These are phyloP conservation scores for Scedosporium boydii DNA, from an alignment of 2,329 filamentous ascomycete species.

Conservation along the genomic window DNA sequence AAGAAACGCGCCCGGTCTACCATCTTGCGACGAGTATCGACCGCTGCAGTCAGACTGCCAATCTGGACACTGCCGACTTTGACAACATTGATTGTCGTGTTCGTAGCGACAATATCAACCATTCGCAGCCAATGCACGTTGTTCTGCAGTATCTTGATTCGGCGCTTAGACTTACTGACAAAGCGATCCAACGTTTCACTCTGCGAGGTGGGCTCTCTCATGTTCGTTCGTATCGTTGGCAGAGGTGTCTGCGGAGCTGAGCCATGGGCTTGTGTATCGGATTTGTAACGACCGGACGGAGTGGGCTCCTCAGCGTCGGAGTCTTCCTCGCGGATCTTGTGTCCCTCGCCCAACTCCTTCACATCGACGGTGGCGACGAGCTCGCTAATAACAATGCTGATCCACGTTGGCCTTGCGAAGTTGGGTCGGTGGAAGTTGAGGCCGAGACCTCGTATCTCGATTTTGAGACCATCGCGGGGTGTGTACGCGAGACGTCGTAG, in stretches of 20 bases:
- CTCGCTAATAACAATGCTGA: slow-evolving; percentile 82
- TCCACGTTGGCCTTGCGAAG: slow-evolving; percentile 93
- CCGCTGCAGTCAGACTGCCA: slow-evolving; percentile 72
- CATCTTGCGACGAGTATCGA: slow-evolving; percentile 86
- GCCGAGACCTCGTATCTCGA: slow-evolving; percentile 83
- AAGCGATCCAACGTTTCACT: slow-evolving; percentile 75
- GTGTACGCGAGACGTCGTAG: slow-evolving; percentile 85
- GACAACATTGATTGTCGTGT: slow-evolving; percentile 65
- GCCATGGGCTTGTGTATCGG: slow-evolving; percentile 7
- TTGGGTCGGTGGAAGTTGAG: slow-evolving; percentile 86
- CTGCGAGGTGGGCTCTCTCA: slow-evolving; percentile 26
- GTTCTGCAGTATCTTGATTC: slow-evolving; percentile 75
- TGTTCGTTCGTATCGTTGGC: slow-evolving; percentile 16
- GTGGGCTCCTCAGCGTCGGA: slow-evolving; percentile 19
- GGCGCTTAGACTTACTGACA: slow-evolving; percentile 64
- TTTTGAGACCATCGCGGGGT: slow-evolving; percentile 75
- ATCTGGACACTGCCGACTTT: slow-evolving; percentile 80
- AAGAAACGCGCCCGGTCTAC: slow-evolving; percentile 86
- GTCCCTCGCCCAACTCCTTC: slow-evolving; percentile 45
- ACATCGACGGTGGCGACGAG: slow-evolving; percentile 76
- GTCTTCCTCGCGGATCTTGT: slow-evolving; percentile 22
- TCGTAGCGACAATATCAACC: slow-evolving; percentile 79
- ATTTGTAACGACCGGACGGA: slow-evolving; percentile 14
- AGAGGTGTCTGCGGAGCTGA: slow-evolving; percentile 7
- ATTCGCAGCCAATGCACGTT: slow-evolving; percentile 82